These are phyloP conservation scores for Lathyrus oleraceus DNA, from an alignment of 306 rosid species.

Conservation along the genomic window DNA sequence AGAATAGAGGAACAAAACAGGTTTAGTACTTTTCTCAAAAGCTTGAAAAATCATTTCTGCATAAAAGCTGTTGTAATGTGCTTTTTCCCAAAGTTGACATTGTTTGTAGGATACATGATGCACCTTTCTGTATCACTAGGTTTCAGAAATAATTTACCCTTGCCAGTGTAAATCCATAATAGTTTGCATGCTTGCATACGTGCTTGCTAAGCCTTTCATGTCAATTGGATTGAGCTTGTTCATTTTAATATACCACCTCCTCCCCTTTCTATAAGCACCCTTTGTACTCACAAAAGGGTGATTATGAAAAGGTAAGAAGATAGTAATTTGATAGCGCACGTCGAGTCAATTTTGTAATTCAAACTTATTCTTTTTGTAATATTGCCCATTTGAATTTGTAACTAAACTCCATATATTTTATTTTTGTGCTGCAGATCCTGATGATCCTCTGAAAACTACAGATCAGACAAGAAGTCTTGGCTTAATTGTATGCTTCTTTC, in stretches of 20 bases:
- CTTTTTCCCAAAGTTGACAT: neutral
- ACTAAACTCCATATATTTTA: constrained; percentile 22
- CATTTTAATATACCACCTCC: neutral
- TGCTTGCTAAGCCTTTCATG: constrained; percentile 6
- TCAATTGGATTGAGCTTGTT: neutral
- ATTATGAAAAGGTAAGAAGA: too few relatives aligned
- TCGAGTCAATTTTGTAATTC: neutral
- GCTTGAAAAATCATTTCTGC: neutral
- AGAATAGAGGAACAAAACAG: neutral
- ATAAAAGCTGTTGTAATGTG: neutral
- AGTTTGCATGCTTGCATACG: neutral
- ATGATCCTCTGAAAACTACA: constrained; percentile 71
- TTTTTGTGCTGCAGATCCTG: constrained; percentile 41
- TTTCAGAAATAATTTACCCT: neutral
- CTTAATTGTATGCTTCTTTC: constrained; percentile 45
- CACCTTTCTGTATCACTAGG: neutral
- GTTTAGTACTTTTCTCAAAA: neutral
- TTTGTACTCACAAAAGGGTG: too few relatives aligned
- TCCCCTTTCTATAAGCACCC: too few relatives aligned
- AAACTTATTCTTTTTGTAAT: constrained; percentile 8
- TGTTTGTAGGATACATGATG: neutral
- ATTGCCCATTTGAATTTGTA: neutral
- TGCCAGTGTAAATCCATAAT: neutral
- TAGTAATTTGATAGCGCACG: neutral
- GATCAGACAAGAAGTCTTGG: constrained; percentile 75